A percentile compares a stretch with the other conserved stretches of the same genome.
These are phyloP conservation scores for Talaromyces nanjingensis DNA, from an alignment of 495 filamentous ascomycete species.

Conservation along the genomic window DNA sequence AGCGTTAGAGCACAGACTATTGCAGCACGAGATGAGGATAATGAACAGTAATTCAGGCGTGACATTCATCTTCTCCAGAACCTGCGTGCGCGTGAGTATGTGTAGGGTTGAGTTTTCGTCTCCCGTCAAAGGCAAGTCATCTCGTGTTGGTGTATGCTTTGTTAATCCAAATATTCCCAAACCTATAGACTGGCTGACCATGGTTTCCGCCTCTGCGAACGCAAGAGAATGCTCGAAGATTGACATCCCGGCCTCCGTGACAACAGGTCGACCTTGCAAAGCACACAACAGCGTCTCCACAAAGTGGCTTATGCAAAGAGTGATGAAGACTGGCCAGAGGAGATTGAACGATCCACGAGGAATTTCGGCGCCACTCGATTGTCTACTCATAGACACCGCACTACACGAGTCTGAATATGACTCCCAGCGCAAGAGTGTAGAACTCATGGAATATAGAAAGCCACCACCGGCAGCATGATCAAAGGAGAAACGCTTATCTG, in stretches of 20 bases:
- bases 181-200: conserved; percentile 67
- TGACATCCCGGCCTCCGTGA: conserved; percentile 90
- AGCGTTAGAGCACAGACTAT: conserved; percentile 77
- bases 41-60: conserved; percentile 85
- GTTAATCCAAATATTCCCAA: conserved; percentile 55
- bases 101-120: conserved; percentile 26
- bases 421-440: conserved; percentile 58
- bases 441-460: conserved; percentile 63
- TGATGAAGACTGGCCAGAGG: conserved; percentile 82
- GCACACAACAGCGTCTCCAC: conserved; percentile 81
- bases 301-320: conserved; percentile 78
- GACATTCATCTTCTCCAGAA: conserved; percentile 62
- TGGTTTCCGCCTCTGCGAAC: conserved; percentile 90
- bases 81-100: conserved; percentile 33
- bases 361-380: conserved; percentile 33
- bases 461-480: conserved; percentile 67
- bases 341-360: conserved; percentile 68
- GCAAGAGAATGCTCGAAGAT: conserved; percentile 94
- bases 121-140: conserved; percentile 8
- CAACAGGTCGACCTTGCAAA: conserved; percentile 72
- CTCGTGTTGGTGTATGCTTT: conserved; percentile 27
- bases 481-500: conserved; percentile 56
- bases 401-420: conserved; percentile 63
- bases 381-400: conserved; percentile 62
- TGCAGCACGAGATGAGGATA: conserved; percentile 78